Evolutionary conservation across 129 eudicot species (phyloP).

Genomic region (Artemisia argyi): DNA sequence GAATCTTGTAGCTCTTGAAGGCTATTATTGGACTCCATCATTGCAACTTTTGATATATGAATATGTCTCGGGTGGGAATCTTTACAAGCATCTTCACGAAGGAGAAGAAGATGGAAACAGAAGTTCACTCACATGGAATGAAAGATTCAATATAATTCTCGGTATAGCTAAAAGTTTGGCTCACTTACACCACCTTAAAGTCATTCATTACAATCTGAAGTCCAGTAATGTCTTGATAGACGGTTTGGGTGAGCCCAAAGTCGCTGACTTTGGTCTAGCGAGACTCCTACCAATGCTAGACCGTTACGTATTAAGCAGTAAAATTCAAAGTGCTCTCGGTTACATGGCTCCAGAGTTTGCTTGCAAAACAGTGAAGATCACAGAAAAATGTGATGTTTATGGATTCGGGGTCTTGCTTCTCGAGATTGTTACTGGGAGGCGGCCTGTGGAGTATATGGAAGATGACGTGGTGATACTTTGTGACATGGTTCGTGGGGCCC

Average conservation of each 20-base stretch:
- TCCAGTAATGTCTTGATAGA: conserved; percentile 87
- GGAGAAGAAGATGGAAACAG: conserved; percentile 36
- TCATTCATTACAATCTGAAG: conserved; percentile 87
- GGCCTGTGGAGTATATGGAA: conserved; percentile 98
- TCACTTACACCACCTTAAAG: conserved; percentile 71
- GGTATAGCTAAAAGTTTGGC: conserved; percentile 86
- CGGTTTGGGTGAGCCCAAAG: conserved; percentile 69
- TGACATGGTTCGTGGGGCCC: conserved; percentile 92
- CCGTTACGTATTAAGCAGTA: conserved; percentile 82
- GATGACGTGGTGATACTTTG: conserved; percentile 92
- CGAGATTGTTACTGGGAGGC: conserved; percentile 78
- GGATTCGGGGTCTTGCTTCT: conserved; percentile 89
- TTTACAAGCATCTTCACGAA: conserved; percentile 87
- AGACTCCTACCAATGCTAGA: conserved; percentile 84
- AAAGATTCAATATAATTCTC: conserved; percentile 65
- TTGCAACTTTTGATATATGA: conserved; percentile 86
- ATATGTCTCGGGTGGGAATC: conserved; percentile 79
- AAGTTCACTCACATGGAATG: conserved; percentile 79
- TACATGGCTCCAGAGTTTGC: conserved; percentile 99
- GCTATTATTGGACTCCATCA: conserved; percentile 95
- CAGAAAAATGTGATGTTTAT: conserved; percentile 88
- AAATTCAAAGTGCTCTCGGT: conserved; percentile 93
- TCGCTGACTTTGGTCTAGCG: conserved; percentile 87
- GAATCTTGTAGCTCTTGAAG: conserved; percentile 81
- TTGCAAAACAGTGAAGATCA: conserved; percentile 81